Percentiles rank a stretch among this genome's conserved stretches.
These are phyloP conservation scores for Pseudofabraea citricarpa DNA, from an alignment of 2,329 filamentous ascomycete genomes.

Conservation along the genomic window DNA sequence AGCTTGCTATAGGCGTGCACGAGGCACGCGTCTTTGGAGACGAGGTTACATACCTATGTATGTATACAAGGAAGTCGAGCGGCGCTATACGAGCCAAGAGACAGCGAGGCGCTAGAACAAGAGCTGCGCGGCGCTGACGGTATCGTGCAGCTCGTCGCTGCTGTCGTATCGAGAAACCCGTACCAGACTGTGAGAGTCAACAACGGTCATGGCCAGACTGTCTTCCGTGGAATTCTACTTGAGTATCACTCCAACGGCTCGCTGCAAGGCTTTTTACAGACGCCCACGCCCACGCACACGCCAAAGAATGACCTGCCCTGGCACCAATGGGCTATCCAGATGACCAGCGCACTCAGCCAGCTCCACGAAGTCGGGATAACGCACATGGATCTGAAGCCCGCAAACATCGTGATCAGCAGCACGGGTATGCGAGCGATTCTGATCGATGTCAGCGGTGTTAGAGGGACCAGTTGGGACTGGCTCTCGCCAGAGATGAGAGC, in stretches of 20 bases:
- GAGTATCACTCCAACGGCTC: constrained; percentile 18
- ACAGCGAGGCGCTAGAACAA: constrained; percentile 18
- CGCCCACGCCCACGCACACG: no score
- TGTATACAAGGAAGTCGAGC: constrained; percentile 21
- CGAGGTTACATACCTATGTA: constrained; percentile 10
- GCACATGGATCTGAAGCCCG: constrained; percentile 21
- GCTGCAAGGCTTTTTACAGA: constrained; percentile 11
- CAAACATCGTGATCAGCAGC: constrained; percentile 16
- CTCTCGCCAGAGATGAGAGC: constrained; percentile 19
- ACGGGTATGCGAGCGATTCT: constrained; percentile 10
- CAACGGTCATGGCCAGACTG: constrained; percentile 1
- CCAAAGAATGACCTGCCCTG: constrained; percentile 5
- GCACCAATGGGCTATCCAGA: constrained; percentile 18
- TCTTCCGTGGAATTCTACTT: constrained; percentile 16
- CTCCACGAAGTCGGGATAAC: constrained; percentile 15
- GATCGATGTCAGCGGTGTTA: constrained; percentile 17
- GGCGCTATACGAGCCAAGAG: constrained; percentile 15
- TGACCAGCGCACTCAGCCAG: constrained; percentile 13
- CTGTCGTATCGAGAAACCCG: constrained; percentile 14
- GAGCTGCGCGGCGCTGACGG: constrained; percentile 14
- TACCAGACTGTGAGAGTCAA: constrained; percentile 9
- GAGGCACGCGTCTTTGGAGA: constrained; percentile 5
- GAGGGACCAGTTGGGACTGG: constrained; percentile 16
- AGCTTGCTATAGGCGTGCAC: constrained; percentile 13
- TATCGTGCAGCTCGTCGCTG: constrained; percentile 17